A percentile compares a stretch with the other conserved stretches of the same genome.
Evolutionary conservation across 768 basidiomycete genomes (phyloP).

Genomic region (Brasilioporus rufonigricans): DNA sequence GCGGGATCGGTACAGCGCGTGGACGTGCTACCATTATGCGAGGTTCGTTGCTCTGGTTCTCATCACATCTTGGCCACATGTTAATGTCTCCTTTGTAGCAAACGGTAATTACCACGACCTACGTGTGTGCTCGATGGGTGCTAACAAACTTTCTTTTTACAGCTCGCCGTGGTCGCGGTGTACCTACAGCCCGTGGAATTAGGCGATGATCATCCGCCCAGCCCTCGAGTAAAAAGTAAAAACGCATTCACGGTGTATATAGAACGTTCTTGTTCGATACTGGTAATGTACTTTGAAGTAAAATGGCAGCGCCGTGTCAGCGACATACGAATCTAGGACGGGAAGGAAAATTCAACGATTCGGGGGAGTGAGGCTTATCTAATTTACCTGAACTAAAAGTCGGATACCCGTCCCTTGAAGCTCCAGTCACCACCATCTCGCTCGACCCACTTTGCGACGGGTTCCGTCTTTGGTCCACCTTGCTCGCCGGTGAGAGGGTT

Average conservation of each 20-base stretch:
- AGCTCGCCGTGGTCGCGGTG: slow-evolving; percentile 89
- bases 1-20: slow-evolving; percentile 98
- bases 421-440: slow-evolving; percentile 79
- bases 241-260: slow-evolving; percentile 6
- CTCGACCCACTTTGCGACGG: slow-evolving; percentile 56
- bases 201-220: slow-evolving; percentile 52
- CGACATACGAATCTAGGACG: not conserved
- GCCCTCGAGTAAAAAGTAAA: slow-evolving; percentile 3
- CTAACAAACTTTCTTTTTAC: slow-evolving; percentile 15
- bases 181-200: slow-evolving; percentile 74
- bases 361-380: too few relatives aligned
- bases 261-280: slow-evolving; percentile 14
- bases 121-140: slow-evolving; percentile 6
- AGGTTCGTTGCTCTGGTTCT: slow-evolving; percentile 52
- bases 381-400: slow-evolving; percentile 51
- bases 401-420: slow-evolving; percentile 84
- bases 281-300: slow-evolving; percentile 3
- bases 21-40: slow-evolving; percentile 98
- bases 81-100: slow-evolving; percentile 43
- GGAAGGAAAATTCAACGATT: not conserved
- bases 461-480: slow-evolving; percentile 87
- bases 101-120: slow-evolving; percentile 54
- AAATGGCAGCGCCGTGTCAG: not conserved
- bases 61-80: slow-evolving; percentile 5
- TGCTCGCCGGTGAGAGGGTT: slow-evolving; percentile 84